These are phyloP conservation scores for Cucurbitaria berberidis DNA, from an alignment of 2,329 filamentous ascomycete species.

Conservation along the genomic window DNA sequence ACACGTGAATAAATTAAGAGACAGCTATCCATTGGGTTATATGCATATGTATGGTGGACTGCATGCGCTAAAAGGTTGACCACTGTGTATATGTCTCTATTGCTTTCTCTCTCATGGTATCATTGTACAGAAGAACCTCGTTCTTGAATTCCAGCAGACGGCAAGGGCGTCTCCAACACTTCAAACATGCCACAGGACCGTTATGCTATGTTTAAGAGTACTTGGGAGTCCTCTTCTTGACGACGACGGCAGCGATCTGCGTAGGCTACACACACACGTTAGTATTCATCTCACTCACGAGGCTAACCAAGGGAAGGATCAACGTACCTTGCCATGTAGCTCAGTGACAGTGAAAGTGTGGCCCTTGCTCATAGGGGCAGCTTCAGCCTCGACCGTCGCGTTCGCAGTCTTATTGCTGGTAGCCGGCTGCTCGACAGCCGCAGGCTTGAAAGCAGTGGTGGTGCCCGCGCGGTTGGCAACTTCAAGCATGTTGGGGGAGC, in stretches of 20 bases:
- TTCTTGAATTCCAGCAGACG: background rate
- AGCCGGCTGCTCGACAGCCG: background rate
- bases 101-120: background rate
- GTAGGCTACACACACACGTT: background rate
- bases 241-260: background rate
- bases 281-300: background rate
- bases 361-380: conserved; percentile 12
- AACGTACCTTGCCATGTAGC: conserved; percentile 15
- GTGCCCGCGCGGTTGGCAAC: conserved; percentile 19
- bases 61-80: background rate
- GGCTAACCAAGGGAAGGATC: background rate
- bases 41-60: no score
- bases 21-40: no score
- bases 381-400: background rate
- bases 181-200: background rate
- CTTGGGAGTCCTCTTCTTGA: conserved; percentile 3
- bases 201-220: background rate
- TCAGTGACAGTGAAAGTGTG: conserved; percentile 20
- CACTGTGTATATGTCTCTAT: background rate
- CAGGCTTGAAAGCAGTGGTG: conserved; percentile 1
- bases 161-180: no score
- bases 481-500: conserved; percentile 53
- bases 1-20: no score
- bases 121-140: background rate
- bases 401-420: background rate